Evolutionary conservation across 1,284 basidiomycete genomes (phyloP), one percentile per base, ranked within the genome.

Genomic region (Leccinum subrobustum): DNA sequence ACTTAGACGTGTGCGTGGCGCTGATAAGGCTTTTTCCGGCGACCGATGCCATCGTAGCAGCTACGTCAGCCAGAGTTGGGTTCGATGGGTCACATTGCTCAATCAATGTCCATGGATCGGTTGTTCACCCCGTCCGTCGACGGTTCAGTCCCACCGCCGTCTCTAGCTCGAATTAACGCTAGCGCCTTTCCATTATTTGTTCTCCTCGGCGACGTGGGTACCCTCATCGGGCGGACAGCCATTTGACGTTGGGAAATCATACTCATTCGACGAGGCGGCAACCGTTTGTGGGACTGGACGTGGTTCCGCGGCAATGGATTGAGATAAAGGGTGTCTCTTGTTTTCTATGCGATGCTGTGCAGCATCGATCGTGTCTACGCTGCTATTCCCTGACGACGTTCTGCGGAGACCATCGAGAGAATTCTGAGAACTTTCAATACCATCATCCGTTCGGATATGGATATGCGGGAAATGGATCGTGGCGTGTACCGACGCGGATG

Each of bases 81-180:
- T 27, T 42, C 23, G 11, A 51, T 56, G 27, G 25, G 44, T 27
- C 4, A 23, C 18, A 47, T 47, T 4, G 20, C 20, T 42, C 4
- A n/a, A 20, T 12, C 11, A 18, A 42, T 42, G 52, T 60, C 51
- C 58, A 50, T 37, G 59, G 59, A 60, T 60, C 58, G 51, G 35
- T 53, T 39, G 14, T 12, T 20, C 14, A 29, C 23, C 20, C 23
- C 47, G 23, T 14, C 48, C 48, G 9, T 23, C 48, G 23, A 6
- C 3, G 18, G 23, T 50, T 50, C 14, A 25, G 23, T 14, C 12
- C 7, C 23, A 50, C 14, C 14, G 25, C 48, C 16, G 12, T 27
- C 48, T 50, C 18, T 8, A 27, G 48, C 3, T 39, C 37, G 12
- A 39, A 4, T 25, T 25, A 9, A 5, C 5, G 16, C 48, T 27